These are phyloP conservation scores for Pseudogymnoascus sp. DNA, from an alignment of 2,329 filamentous ascomycete species.

Conservation along the genomic window DNA sequence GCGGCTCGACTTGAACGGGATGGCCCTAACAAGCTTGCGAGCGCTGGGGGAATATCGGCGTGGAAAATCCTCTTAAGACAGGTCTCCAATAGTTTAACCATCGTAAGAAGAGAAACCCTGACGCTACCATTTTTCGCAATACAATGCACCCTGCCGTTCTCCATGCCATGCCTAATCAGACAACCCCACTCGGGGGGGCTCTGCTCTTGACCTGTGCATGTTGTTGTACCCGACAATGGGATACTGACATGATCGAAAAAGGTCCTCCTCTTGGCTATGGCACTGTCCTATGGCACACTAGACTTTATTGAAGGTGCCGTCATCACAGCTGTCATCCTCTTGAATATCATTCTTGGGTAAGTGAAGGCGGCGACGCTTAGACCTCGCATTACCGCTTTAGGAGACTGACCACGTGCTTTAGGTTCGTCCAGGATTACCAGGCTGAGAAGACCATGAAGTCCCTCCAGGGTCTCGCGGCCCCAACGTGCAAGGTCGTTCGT, in stretches of 20 bases:
- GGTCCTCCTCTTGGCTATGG: constrained; percentile 70
- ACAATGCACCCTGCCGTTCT: constrained; percentile 5
- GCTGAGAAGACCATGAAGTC: constrained; percentile 56
- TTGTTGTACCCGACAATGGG: neutral
- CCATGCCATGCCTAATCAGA: neutral
- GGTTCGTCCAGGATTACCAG: constrained; percentile 51
- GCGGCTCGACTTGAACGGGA: constrained; percentile 54
- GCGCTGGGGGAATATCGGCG: constrained; percentile 61
- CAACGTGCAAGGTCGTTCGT: constrained; percentile 51
- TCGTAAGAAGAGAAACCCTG: constrained; percentile 34
- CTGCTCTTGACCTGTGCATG: constrained; percentile 1
- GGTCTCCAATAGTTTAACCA: constrained; percentile 67
- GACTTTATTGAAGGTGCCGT: constrained; percentile 57
- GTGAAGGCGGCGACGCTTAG: constrained; percentile 15
- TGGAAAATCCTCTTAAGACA: constrained; percentile 71
- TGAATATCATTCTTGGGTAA: constrained; percentile 60
- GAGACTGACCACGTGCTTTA: constrained; percentile 22
- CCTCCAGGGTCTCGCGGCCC: constrained; percentile 28
- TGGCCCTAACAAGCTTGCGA: constrained; percentile 64
- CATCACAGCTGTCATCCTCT: constrained; percentile 53
- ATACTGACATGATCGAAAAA: constrained; percentile 25
- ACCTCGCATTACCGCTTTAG: constrained; percentile 14
- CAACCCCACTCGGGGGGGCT: neutral
- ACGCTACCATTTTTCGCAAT: neutral
- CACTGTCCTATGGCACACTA: constrained; percentile 54